A percentile compares a stretch with the other conserved stretches of the same genome.
Evolutionary conservation across 2,329 filamentous ascomycete species (phyloP).

Genomic region (Claviceps paspali): DNA sequence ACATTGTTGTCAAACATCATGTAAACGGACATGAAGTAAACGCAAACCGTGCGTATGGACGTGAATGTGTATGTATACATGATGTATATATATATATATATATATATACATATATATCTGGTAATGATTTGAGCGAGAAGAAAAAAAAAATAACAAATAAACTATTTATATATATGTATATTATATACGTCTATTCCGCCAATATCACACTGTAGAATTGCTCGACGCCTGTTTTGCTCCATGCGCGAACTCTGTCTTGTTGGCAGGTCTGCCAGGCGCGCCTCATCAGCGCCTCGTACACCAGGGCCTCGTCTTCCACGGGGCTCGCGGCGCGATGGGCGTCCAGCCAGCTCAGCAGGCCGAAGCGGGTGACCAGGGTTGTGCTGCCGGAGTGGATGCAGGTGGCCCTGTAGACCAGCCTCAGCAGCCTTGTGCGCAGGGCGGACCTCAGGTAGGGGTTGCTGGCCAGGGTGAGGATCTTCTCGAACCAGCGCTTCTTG

Average conservation of each 20-base stretch:
- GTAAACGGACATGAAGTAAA: no score
- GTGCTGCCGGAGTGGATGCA: conserved; percentile 58
- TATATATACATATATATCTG: not conserved
- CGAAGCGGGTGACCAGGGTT: conserved; percentile 65
- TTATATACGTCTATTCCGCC: not conserved
- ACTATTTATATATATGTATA: no score
- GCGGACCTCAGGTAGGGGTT: conserved; percentile 48
- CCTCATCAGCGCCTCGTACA: conserved; percentile 38
- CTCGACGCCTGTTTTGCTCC: conserved; percentile 42
- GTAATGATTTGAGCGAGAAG: no score
- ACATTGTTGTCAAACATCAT: no score
- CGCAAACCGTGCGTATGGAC: no score
- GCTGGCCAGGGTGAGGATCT: conserved; percentile 52
- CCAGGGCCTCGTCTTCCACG: conserved; percentile 26
- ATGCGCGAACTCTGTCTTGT: conserved; percentile 45
- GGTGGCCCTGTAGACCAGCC: conserved; percentile 52
- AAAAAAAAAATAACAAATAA: no score
- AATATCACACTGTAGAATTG: conserved; percentile 10
- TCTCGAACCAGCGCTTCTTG: conserved; percentile 55
- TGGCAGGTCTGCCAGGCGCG: conserved; percentile 52
- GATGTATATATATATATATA: not conserved
- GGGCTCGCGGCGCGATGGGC: conserved; percentile 35
- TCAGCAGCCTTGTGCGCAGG: conserved; percentile 42
- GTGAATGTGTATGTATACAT: no score
- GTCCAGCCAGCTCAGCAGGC: conserved; percentile 60